phyloP scores from a whole-genome alignment of 371 early-diverging fungal species.

The Smittium culicis region DNA sequence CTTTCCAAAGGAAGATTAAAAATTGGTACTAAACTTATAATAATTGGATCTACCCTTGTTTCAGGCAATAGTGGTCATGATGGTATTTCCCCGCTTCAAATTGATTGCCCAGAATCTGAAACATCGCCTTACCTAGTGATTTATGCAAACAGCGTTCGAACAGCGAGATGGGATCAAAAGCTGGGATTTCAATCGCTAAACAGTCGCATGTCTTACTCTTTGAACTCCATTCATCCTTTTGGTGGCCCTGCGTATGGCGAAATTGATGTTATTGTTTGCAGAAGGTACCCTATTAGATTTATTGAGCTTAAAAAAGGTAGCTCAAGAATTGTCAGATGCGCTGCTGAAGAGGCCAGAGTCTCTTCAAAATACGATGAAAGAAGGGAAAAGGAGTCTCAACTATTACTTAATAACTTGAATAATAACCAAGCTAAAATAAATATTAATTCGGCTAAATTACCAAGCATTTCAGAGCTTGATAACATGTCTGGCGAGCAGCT shows the following conservation, averaged over 20 bases:
- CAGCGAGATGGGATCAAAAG: constrained; percentile 23
- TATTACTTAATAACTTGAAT: neutral
- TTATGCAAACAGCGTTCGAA: constrained; percentile 23
- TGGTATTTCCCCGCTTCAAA: constrained; percentile 18
- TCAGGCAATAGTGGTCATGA: constrained; percentile 14
- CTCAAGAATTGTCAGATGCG: constrained; percentile 17
- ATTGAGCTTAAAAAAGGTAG: constrained; percentile 19
- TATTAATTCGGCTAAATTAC: neutral
- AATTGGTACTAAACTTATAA: constrained; percentile 22
- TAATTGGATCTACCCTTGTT: constrained; percentile 14
- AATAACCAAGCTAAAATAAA: neutral
- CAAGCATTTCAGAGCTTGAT: neutral
- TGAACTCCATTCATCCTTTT: constrained; percentile 15
- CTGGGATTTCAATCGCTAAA: constrained; percentile 19
- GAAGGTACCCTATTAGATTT: constrained; percentile 23
- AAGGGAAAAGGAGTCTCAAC: neutral
- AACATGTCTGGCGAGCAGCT: neutral
- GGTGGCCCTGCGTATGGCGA: constrained; percentile 24
- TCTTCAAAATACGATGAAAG: neutral
- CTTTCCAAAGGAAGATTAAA: constrained; percentile 15
- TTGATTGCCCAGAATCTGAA: constrained; percentile 7
- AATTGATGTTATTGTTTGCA: constrained; percentile 21
- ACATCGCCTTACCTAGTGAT: constrained; percentile 11
- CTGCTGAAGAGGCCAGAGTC: constrained; percentile 20
- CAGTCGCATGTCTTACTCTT: constrained; percentile 14